These are phyloP conservation scores for Pseudocercospora vitis DNA, from an alignment of 2,329 filamentous ascomycete species.

Conservation along the genomic window DNA sequence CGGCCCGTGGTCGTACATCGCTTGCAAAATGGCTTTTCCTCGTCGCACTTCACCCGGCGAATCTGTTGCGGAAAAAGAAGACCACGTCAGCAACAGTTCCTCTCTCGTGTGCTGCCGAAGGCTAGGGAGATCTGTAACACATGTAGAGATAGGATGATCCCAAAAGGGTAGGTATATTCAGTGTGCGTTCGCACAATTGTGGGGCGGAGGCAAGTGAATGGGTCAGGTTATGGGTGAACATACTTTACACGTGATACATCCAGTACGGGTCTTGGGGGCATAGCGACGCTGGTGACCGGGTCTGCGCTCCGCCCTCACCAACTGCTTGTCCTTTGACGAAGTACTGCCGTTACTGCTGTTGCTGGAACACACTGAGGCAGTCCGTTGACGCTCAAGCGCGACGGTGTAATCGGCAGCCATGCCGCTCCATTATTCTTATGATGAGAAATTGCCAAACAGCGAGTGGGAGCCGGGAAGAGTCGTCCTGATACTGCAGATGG, in stretches of 20 bases:
- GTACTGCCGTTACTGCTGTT: conserved; percentile 14
- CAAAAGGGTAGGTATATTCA: conserved; percentile 13
- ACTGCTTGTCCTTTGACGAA: conserved; percentile 20
- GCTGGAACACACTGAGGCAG: conserved; percentile 3
- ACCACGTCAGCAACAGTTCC: conserved; percentile 8
- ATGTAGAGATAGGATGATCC: conserved; percentile 8
- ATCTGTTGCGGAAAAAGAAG: conserved; percentile 41
- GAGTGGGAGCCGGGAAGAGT: conserved; percentile 6
- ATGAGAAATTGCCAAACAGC: conserved; percentile 10
- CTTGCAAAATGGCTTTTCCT: conserved; percentile 54
- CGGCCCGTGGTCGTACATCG: conserved; percentile 58
- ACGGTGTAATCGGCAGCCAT: conserved; percentile 20
- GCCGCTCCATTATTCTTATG: conserved; percentile 19
- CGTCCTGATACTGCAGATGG: conserved; percentile 16
- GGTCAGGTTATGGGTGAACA: conserved; percentile 12
- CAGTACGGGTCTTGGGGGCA: conserved; percentile 28
- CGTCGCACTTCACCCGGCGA: conserved; percentile 59
- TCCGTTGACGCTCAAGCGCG: conserved; percentile 22
- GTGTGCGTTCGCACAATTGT: conserved; percentile 16
- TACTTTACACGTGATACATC: conserved; percentile 30
- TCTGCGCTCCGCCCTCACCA: conserved; percentile 23
- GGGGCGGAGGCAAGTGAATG: conserved; percentile 6
- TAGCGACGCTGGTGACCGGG: conserved; percentile 28
- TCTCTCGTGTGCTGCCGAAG: not conserved
- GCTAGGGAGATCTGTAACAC: conserved; percentile 1